A percentile compares a stretch with the other conserved stretches of the same genome.
These are phyloP conservation scores for Serendipita sp. DNA, from an alignment of 768 basidiomycete species.

Conservation along the genomic window DNA sequence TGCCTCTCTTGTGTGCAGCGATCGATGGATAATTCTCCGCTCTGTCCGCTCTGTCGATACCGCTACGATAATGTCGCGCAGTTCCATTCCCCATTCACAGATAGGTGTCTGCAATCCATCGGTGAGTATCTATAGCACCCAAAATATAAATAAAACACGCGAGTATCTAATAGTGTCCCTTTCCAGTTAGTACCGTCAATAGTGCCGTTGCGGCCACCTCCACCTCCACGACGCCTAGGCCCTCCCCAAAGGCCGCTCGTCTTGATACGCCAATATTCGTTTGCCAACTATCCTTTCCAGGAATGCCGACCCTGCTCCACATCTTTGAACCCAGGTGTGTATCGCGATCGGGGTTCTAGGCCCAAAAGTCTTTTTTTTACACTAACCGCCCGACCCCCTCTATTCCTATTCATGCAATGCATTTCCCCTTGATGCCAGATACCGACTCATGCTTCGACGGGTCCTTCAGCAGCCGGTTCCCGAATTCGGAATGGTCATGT, in stretches of 20 bases:
- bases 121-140: conserved; percentile 24
- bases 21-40: conserved; percentile 65
- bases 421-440: conserved; percentile 26
- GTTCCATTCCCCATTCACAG: conserved; percentile 46
- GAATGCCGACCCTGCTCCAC: conserved; percentile 76
- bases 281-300: conserved; percentile 79
- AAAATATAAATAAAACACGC: conserved; percentile 9
- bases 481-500: conserved; percentile 89
- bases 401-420: neutral
- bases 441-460: conserved; percentile 93
- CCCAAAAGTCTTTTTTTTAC: conserved; percentile 1
- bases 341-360: neutral
- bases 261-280: conserved; percentile 87
- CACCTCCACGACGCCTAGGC: conserved; percentile 23
- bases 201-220: neutral
- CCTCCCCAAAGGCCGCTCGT: conserved; percentile 39
- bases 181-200: conserved; percentile 7
- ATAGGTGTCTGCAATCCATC: conserved; percentile 54
- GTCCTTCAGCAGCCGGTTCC: conserved; percentile 63
- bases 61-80: conserved; percentile 58
- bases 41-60: conserved; percentile 79
- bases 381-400: neutral
- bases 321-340: conserved; percentile 75
- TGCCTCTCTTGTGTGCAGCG: conserved; percentile 80
- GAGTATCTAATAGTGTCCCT: conserved; percentile 10